Base-by-base conservation (phyloP, 164 flowering plant species). In the Cinnamomum chago region DNA sequence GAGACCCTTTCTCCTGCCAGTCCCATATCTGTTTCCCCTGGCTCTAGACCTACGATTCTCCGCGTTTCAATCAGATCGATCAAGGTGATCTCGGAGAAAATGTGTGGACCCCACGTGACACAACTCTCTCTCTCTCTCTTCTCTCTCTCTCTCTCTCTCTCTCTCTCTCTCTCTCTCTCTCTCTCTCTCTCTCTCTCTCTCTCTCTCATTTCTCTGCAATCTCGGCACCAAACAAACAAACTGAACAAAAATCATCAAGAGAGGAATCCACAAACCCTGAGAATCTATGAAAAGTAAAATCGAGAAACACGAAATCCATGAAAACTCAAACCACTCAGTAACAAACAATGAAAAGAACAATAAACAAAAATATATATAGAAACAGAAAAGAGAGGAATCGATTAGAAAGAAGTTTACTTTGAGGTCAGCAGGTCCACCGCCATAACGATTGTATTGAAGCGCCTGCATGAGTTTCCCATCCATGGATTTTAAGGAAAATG, bases 381-480 rank as follows among this genome's bases (percentile, higher is more conserved):
- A n/a, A 25, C 9, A 50, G 24, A 75, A 64, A 67, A 18, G n/a
- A 18, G 25, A 68, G 0, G 33, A 13, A 25, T 30, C 2, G 14
- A 47, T 24, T 24, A 24, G 47, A 14, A 23, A 50, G 52, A 20
- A 24, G 47, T 5, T 15, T 18, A 89, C 94, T 91, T 90, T 90
- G 65, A 92, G 81, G 23, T 73, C 90, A 50, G 86, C 86, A 33
- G 82, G 76, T 25, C 97, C 93, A 67, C 89, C 90, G 14, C 92
- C 97, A 68, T 88, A 89, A 33, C 81, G 50, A 5, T 78, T 81
- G 74, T 84, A 90, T 70, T 58, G 81, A 68, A 92, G 72, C 10
- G 90, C 95, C 1, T 79, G 83, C 94, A 92, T 92, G 3, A 86
- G 72, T 73, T 82, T 88, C 11, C 72, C 86, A 0, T 88, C 87